phyloP scores from a whole-genome alignment of 139 green algal species.

The Chlamydomonas applanata region DNA sequence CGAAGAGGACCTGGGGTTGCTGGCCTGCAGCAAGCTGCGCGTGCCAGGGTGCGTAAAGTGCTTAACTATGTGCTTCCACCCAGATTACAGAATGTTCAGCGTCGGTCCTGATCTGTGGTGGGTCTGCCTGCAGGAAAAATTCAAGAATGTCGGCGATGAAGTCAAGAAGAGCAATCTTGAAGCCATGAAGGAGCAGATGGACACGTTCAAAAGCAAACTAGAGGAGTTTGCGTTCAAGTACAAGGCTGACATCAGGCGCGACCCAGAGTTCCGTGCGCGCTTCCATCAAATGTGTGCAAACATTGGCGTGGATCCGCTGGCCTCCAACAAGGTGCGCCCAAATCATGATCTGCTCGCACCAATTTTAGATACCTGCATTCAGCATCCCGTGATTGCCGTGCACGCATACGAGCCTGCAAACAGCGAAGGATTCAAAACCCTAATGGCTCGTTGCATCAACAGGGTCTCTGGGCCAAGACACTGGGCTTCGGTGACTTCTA shows the following conservation, averaged over 20 bases:
- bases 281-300: slow-evolving; percentile 97
- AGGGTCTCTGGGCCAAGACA: slow-evolving; percentile 83
- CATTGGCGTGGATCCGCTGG: slow-evolving; percentile 93
- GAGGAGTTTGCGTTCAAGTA: slow-evolving; percentile 93
- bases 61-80: too few species aligned
- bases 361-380: too few species aligned
- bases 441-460: background rate
- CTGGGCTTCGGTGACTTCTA: slow-evolving; percentile 96
- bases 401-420: too few species aligned
- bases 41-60: slow-evolving; percentile 39
- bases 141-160: slow-evolving; percentile 56
- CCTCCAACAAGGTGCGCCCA: slow-evolving; percentile 81
- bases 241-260: slow-evolving; percentile 79
- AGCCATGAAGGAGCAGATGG: slow-evolving; percentile 64
- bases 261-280: slow-evolving; percentile 87
- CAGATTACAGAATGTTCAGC: background rate
- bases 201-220: slow-evolving; percentile 66
- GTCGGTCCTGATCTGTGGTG: background rate
- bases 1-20: slow-evolving; percentile 64
- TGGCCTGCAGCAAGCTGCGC: slow-evolving; percentile 53
- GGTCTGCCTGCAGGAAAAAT: slow-evolving; percentile 44
- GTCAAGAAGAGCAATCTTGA: slow-evolving; percentile 47
- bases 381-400: too few species aligned
- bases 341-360: background rate
- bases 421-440: too few species aligned